Evolutionary conservation across 2,329 filamentous ascomycete genomes (phyloP).

Genomic region (Colletotrichum sp.): DNA sequence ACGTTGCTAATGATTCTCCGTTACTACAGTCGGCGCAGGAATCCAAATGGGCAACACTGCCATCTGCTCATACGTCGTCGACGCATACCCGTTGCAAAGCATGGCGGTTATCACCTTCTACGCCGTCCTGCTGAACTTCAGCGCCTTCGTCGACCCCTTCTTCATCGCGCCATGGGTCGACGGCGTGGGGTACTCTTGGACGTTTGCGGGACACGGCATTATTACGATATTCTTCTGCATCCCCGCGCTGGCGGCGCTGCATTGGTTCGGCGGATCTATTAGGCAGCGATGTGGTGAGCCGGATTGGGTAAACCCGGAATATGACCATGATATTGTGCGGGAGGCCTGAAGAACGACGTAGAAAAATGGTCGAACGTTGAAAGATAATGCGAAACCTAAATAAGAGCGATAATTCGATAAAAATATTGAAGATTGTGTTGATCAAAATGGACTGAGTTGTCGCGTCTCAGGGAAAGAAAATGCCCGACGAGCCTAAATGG

Average conservation of each 20-base stretch:
- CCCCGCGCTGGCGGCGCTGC: slow-evolving; percentile 40
- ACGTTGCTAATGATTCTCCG: neutral
- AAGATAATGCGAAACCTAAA: neutral
- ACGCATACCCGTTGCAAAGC: slow-evolving; percentile 59
- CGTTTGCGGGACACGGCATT: slow-evolving; percentile 52
- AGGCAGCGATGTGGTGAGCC: slow-evolving; percentile 40
- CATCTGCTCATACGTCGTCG: slow-evolving; percentile 57
- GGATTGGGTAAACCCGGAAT: slow-evolving; percentile 52
- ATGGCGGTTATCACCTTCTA: slow-evolving; percentile 62
- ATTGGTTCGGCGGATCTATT: slow-evolving; percentile 43
- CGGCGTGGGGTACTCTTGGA: slow-evolving; percentile 53
- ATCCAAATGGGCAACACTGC: slow-evolving; percentile 63
- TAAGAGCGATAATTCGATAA: neutral
- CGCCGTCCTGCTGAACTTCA: slow-evolving; percentile 56
- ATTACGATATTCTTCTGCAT: slow-evolving; percentile 46
- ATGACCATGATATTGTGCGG: slow-evolving; percentile 22
- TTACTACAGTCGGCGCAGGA: slow-evolving; percentile 51
- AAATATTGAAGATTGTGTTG: fast-evolving
- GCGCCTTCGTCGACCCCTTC: slow-evolving; percentile 51
- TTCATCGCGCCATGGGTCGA: slow-evolving; percentile 56
- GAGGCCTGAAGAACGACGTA: too few species aligned
- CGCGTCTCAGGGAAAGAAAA: neutral
- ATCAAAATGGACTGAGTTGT: neutral
- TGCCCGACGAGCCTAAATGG: neutral
- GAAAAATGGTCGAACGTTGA: neutral